These are phyloP conservation scores for Kwoniella dendrophila DNA, from an alignment of 768 basidiomycete species.

Conservation along the genomic window DNA sequence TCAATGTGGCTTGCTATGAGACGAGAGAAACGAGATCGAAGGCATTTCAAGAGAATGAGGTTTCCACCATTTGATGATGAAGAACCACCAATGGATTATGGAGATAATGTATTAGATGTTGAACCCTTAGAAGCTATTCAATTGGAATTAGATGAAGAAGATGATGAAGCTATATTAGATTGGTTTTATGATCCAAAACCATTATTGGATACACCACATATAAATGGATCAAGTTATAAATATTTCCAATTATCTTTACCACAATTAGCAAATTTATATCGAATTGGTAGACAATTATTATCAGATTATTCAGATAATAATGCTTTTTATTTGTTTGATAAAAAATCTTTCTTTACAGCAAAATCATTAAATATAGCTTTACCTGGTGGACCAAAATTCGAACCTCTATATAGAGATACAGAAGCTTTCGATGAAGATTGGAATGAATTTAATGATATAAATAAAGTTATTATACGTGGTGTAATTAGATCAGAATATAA, in stretches of 20 bases:
- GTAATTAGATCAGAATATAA: conserved; percentile 99
- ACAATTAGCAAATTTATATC: conserved; percentile 94
- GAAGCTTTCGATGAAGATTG: conserved; percentile 97
- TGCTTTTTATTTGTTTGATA: conserved; percentile 91
- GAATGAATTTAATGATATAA: conserved; percentile 99
- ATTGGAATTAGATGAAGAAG: conserved; percentile 86
- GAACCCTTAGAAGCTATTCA: conserved; percentile 98
- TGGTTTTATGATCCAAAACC: conserved; percentile 99
- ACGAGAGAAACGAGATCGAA: conserved; percentile 93
- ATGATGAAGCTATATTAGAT: conserved; percentile 86
- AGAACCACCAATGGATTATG: conserved; percentile 97
- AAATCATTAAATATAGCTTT: conserved; percentile 62
- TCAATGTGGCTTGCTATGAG: conserved; percentile 99
- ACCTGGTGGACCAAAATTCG: conserved; percentile 97
- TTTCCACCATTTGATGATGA: conserved; percentile 99
- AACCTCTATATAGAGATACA: conserved; percentile 93
- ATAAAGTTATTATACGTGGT: conserved; percentile 98
- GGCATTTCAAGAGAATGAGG: conserved; percentile 99
- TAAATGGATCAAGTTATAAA: conserved; percentile 91
- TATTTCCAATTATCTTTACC: conserved; percentile 92
- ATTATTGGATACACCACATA: conserved; percentile 79
- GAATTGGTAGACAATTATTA: conserved; percentile 87
- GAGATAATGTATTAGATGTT: conserved; percentile 96
- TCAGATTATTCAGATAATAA: conserved; percentile 92
- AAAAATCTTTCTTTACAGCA: conserved; percentile 95